Percentiles rank a stretch among this genome's conserved stretches.
Conservation (phyloP, 2,329 filamentous ascomycete genomes). For the Laburnicola sp. region DNA sequence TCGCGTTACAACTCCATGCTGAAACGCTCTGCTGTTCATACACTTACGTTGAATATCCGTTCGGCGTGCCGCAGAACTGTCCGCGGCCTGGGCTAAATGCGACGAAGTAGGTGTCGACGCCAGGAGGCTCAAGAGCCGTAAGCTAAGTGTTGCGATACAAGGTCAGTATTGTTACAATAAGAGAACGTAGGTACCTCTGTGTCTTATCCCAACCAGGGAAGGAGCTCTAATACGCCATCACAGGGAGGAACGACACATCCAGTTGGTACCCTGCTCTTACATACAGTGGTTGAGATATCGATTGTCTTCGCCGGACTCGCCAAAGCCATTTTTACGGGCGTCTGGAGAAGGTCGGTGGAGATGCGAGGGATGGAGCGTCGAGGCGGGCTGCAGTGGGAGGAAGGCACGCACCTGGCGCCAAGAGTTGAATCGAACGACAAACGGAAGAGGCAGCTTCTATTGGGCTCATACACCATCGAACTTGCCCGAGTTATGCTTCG, state of each 20-base stretch:
- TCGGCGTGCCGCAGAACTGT: slow-evolving; percentile 32
- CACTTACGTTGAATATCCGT: slow-evolving; percentile 33
- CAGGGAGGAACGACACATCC: too few species aligned
- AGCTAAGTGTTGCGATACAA: background rate
- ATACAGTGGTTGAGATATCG: slow-evolving; percentile 7
- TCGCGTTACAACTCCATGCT: too few species aligned
- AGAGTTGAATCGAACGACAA: background rate
- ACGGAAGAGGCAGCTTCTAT: background rate
- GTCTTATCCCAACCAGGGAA: too few species aligned
- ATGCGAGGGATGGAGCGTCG: slow-evolving; percentile 11
- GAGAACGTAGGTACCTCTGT: too few species aligned
- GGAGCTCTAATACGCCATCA: too few species aligned
- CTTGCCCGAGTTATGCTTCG: too few species aligned
- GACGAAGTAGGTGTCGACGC: slow-evolving; percentile 30
- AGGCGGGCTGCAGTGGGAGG: slow-evolving; percentile 16
- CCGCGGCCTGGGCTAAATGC: slow-evolving; percentile 27
- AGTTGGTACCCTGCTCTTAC: too few species aligned
- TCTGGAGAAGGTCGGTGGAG: slow-evolving; percentile 1
- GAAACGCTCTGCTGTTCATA: too few species aligned
- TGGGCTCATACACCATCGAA: too few species aligned
- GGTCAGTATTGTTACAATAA: too few species aligned
- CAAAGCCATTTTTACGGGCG: background rate
- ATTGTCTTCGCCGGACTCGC: background rate
- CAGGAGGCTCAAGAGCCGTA: slow-evolving; percentile 11
- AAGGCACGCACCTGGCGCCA: background rate